Conservation (phyloP, 2,329 filamentous ascomycete genomes). For the Cercospora brassicicola region DNA sequence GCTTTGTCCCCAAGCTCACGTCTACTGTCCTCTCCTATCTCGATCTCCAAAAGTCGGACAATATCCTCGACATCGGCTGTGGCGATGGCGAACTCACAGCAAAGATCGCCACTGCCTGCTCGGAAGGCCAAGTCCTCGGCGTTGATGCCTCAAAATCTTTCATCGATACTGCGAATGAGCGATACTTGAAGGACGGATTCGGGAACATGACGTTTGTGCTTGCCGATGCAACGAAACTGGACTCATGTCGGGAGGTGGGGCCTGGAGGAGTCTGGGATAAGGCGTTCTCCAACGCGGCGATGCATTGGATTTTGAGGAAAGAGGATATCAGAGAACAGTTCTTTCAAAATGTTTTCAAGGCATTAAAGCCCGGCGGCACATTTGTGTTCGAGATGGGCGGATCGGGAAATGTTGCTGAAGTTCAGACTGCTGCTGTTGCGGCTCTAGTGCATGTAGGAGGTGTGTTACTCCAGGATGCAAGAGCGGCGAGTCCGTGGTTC, state of each 20-base stretch:
- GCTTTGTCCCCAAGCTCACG: slow-evolving; percentile 47
- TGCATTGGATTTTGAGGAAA: slow-evolving; percentile 54
- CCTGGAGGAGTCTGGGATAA: slow-evolving; percentile 40
- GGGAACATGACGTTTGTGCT: slow-evolving; percentile 35
- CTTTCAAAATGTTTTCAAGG: slow-evolving; percentile 54
- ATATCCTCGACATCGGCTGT: slow-evolving; percentile 45
- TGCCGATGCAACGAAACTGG: slow-evolving; percentile 38
- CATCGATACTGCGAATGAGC: slow-evolving; percentile 40
- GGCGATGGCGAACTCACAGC: slow-evolving; percentile 46
- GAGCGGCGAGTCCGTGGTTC: slow-evolving; percentile 65
- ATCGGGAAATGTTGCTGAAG: slow-evolving; percentile 66
- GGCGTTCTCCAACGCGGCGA: slow-evolving; percentile 46
- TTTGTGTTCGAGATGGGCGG: slow-evolving; percentile 73
- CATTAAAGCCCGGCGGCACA: slow-evolving; percentile 56
- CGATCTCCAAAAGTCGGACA: slow-evolving; percentile 37
- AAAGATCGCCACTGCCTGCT: slow-evolving; percentile 36
- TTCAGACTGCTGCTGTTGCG: slow-evolving; percentile 58
- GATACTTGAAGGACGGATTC: slow-evolving; percentile 19
- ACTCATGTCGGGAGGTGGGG: slow-evolving; percentile 20
- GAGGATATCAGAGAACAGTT: slow-evolving; percentile 49
- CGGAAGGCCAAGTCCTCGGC: slow-evolving; percentile 39
- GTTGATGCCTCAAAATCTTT: slow-evolving; percentile 46
- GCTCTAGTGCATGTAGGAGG: slow-evolving; percentile 52
- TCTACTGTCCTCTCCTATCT: slow-evolving; percentile 43
- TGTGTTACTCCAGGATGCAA: slow-evolving; percentile 52